phyloP scores from a whole-genome alignment of 768 basidiomycete genomes.

The Sarcodon sp. region DNA sequence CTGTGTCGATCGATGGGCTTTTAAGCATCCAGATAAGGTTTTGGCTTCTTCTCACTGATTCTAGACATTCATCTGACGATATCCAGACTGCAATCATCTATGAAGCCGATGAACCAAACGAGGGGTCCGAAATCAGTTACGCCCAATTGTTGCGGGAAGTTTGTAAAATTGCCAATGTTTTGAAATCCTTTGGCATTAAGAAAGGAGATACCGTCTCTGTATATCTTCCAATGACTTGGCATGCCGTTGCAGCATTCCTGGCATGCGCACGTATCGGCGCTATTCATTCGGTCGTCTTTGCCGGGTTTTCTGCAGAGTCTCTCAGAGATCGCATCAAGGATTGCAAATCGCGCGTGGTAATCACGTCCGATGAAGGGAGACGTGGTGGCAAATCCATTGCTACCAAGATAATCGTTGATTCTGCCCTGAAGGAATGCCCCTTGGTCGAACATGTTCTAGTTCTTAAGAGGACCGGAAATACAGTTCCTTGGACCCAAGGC shows the following conservation, averaged over 20 bases:
- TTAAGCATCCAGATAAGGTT: slow-evolving; percentile 74
- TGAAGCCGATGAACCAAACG: slow-evolving; percentile 89
- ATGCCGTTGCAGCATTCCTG: slow-evolving; percentile 91
- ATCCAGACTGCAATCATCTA: slow-evolving; percentile 87
- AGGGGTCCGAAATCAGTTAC: slow-evolving; percentile 68
- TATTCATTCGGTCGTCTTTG: slow-evolving; percentile 94
- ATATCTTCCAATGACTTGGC: slow-evolving; percentile 92
- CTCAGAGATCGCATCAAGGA: slow-evolving; percentile 88
- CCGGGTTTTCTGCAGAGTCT: slow-evolving; percentile 91
- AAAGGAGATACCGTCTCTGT: slow-evolving; percentile 93
- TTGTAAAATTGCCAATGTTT: slow-evolving; percentile 80
- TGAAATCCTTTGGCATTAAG: slow-evolving; percentile 81
- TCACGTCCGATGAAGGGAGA: slow-evolving; percentile 90
- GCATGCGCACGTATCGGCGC: slow-evolving; percentile 97
- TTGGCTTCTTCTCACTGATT: not conserved
- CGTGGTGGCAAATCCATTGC: slow-evolving; percentile 94
- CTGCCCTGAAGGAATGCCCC: slow-evolving; percentile 77
- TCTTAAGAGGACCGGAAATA: slow-evolving; percentile 73
- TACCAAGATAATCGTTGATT: slow-evolving; percentile 88
- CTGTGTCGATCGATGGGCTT: slow-evolving; percentile 95
- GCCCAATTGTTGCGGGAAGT: slow-evolving; percentile 85
- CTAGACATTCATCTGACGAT: not conserved
- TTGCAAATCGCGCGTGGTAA: slow-evolving; percentile 81
- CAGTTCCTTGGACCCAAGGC: slow-evolving; percentile 70
- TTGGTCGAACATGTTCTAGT: slow-evolving; percentile 86